A percentile compares a stretch with the other conserved stretches of the same genome.
Evolutionary conservation across 176 grass and related monocot genomes (phyloP).

Genomic region (Leersia perrieri): DNA sequence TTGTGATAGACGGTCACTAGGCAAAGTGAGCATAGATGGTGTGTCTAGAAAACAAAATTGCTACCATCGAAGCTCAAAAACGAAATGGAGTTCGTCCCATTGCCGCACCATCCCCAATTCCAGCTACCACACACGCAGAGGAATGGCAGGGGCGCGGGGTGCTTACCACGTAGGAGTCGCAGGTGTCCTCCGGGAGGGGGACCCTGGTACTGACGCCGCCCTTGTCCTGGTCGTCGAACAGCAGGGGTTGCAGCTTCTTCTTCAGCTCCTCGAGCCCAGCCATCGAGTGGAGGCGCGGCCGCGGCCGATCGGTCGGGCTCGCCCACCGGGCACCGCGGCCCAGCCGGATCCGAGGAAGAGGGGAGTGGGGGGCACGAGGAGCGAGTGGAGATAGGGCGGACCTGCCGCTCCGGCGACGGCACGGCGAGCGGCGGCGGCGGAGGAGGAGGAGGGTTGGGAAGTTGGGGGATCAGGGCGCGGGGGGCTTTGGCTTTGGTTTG

Average conservation of each 20-base stretch:
- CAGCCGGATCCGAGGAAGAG: not conserved
- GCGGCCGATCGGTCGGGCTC: not conserved
- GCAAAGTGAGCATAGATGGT: not conserved
- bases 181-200: constrained; percentile 46
- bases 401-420: not conserved
- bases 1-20: not conserved
- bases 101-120: not conserved
- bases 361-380: not conserved
- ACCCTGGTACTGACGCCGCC: constrained; percentile 32
- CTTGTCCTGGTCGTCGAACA: constrained; percentile 59
- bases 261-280: constrained; percentile 85
- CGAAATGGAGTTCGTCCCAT: not conserved
- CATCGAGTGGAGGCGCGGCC: constrained; percentile 36
- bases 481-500: not conserved
- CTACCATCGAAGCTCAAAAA: not conserved
- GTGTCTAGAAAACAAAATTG: not conserved
- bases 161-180: constrained; percentile 68
- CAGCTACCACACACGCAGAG: not conserved
- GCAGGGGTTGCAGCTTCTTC: constrained; percentile 78
- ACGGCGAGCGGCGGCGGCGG: not conserved
- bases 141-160: not conserved
- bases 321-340: not conserved
- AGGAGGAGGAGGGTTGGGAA: not conserved
- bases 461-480: not conserved
- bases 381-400: not conserved